Evolutionary conservation across 495 filamentous ascomycete species (phyloP).

Genomic region (Symbiotaphrina buchneri): DNA sequence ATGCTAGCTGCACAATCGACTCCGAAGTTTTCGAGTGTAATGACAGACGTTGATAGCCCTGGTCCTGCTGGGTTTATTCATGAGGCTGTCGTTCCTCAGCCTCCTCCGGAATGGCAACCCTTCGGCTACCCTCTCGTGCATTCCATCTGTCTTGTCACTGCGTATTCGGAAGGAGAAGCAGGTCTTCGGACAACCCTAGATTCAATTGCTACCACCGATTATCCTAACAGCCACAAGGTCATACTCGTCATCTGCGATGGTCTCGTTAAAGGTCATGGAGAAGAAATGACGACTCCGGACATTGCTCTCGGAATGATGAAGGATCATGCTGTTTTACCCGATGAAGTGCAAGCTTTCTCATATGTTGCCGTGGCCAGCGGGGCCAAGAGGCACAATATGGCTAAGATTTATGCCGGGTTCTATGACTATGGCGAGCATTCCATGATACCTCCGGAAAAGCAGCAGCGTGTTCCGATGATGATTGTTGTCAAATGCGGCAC

Average conservation of each 20-base stretch:
- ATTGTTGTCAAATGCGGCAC: slow-evolving; percentile 92
- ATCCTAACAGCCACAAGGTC: slow-evolving; percentile 94
- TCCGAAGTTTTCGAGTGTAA: slow-evolving; percentile 25
- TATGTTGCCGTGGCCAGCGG: slow-evolving; percentile 95
- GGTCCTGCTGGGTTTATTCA: slow-evolving; percentile 92
- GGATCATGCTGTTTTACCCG: slow-evolving; percentile 54
- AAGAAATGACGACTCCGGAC: slow-evolving; percentile 71
- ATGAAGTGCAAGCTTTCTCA: slow-evolving; percentile 71
- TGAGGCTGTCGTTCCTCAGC: slow-evolving; percentile 87
- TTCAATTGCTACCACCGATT: slow-evolving; percentile 93
- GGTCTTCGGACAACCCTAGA: slow-evolving; percentile 87
- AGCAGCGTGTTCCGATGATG: slow-evolving; percentile 98
- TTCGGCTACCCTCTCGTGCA: slow-evolving; percentile 92
- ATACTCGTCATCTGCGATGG: slow-evolving; percentile 95
- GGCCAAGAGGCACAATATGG: slow-evolving; percentile 97
- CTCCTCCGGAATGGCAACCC: slow-evolving; percentile 91
- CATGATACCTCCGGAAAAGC: slow-evolving; percentile 59
- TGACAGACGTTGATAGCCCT: slow-evolving; percentile 41
- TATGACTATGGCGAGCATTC: slow-evolving; percentile 85
- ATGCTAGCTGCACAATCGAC: slow-evolving; percentile 19
- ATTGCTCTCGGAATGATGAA: slow-evolving; percentile 86
- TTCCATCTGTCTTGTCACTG: slow-evolving; percentile 82
- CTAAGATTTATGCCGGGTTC: slow-evolving; percentile 92
- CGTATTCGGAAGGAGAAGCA: slow-evolving; percentile 89
- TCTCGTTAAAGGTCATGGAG: slow-evolving; percentile 90